Conservation (phyloP, 2,329 filamentous ascomycete genomes). For the Xylariaceae sp. region DNA sequence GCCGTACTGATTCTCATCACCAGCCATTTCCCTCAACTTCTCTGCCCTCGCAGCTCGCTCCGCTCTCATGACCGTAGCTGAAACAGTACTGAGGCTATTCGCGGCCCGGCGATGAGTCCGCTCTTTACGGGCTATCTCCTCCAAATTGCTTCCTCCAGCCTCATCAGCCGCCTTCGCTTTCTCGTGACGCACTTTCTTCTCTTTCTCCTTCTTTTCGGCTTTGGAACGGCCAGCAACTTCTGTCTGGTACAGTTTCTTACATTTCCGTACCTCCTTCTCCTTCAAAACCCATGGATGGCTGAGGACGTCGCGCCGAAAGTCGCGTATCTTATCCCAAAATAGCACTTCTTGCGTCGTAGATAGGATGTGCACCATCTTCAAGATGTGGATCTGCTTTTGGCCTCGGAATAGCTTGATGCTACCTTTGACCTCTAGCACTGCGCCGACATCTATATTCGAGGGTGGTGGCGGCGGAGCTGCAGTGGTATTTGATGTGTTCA, state of each 20-base stretch:
- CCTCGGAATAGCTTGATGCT: slow-evolving; percentile 44
- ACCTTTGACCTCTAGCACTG: slow-evolving; percentile 56
- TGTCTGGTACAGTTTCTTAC: slow-evolving; percentile 44
- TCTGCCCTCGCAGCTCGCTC: slow-evolving; percentile 18
- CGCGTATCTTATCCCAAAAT: slow-evolving; percentile 54
- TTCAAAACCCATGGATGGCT: slow-evolving; percentile 52
- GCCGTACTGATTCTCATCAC: slow-evolving; percentile 28
- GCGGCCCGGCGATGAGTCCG: not conserved
- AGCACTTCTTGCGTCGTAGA: slow-evolving; percentile 54
- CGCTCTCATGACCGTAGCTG: slow-evolving; percentile 12
- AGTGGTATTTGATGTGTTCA: slow-evolving; percentile 2
- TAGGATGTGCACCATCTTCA: slow-evolving; percentile 44
- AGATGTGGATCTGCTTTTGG: slow-evolving; percentile 49
- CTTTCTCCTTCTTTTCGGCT: slow-evolving; percentile 7
- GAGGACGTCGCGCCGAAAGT: slow-evolving; percentile 50
- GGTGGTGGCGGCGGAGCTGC: slow-evolving; percentile 7
- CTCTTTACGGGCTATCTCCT: not conserved
- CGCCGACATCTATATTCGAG: slow-evolving; percentile 43
- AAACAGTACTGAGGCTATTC: slow-evolving; percentile 3
- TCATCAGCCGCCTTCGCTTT: slow-evolving; percentile 9
- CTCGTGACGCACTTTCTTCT: slow-evolving; percentile 17
- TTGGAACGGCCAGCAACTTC: slow-evolving; percentile 18
- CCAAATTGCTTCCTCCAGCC: not conserved
- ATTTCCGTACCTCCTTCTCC: slow-evolving; percentile 45
- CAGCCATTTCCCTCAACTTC: slow-evolving; percentile 9